Evolutionary conservation across 2,329 filamentous ascomycete species (phyloP).

Genomic region (Cordyceps cicadae): DNA sequence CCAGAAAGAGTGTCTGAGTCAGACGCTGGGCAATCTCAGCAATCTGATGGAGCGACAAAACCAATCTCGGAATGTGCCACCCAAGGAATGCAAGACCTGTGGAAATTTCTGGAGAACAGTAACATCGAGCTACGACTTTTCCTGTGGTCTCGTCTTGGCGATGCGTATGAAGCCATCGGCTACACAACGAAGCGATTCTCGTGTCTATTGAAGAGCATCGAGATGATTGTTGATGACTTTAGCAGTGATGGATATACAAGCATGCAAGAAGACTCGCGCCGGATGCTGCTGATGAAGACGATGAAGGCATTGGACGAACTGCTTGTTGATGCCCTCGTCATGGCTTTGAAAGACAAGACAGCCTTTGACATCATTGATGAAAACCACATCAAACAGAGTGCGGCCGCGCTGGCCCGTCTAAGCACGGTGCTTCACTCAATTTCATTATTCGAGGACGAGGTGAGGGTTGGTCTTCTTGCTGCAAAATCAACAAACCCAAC

Average conservation of each 20-base stretch:
- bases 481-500: slow-evolving; percentile 50
- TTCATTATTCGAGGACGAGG: slow-evolving; percentile 74
- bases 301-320: slow-evolving; percentile 73
- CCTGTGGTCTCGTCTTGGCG: slow-evolving; percentile 82
- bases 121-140: slow-evolving; percentile 77
- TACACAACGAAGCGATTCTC: slow-evolving; percentile 84
- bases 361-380: slow-evolving; percentile 81
- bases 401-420: slow-evolving; percentile 62
- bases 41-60: slow-evolving; percentile 16
- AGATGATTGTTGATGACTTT: slow-evolving; percentile 62
- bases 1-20: slow-evolving; percentile 1
- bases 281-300: slow-evolving; percentile 63
- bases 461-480: slow-evolving; percentile 65
- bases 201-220: slow-evolving; percentile 77
- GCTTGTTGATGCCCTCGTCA: slow-evolving; percentile 60
- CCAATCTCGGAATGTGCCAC: slow-evolving; percentile 45
- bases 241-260: slow-evolving; percentile 55
- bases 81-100: slow-evolving; percentile 64
- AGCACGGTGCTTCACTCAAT: slow-evolving; percentile 70
- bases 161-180: slow-evolving; percentile 77
- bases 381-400: slow-evolving; percentile 64
- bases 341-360: slow-evolving; percentile 56
- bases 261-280: slow-evolving; percentile 55
- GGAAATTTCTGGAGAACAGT: slow-evolving; percentile 74
- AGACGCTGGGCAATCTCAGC: slow-evolving; percentile 6